A percentile compares a stretch with the other conserved stretches of the same genome.
phyloP scores from a whole-genome alignment of 2,329 filamentous ascomycete species.

The Escovopsis sp. region DNA sequence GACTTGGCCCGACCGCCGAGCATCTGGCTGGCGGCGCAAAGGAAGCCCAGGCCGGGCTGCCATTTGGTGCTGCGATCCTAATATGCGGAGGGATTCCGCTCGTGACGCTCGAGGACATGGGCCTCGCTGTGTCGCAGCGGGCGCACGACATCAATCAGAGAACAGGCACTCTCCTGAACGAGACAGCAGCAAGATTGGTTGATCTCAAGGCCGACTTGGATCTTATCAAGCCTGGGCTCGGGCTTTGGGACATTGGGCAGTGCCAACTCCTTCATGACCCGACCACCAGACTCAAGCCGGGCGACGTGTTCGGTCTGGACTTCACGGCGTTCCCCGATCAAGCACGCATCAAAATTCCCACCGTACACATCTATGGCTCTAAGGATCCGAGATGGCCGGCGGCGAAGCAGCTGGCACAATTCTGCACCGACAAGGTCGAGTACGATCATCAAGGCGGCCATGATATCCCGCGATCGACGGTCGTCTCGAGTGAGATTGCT shows the following conservation, averaged over 20 bases:
- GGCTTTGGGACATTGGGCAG: not conserved
- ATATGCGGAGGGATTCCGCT: not conserved
- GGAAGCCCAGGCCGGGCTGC: not conserved
- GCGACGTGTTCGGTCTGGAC: not conserved
- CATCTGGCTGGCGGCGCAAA: not conserved
- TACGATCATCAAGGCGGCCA: not conserved
- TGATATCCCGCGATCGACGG: not conserved
- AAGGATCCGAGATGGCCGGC: not conserved
- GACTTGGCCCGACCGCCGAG: not conserved
- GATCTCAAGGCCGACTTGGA: not conserved
- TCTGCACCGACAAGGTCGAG: not conserved
- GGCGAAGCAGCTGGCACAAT: not conserved
- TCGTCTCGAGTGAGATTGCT: not conserved
- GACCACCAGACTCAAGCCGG: not conserved
- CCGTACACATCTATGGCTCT: not conserved
- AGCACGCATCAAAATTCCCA: not conserved
- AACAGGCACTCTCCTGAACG: not conserved
- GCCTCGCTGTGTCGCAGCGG: not conserved
- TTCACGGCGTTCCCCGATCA: not conserved
- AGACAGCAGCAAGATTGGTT: not conserved
- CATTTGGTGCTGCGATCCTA: not conserved
- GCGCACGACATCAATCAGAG: not conserved
- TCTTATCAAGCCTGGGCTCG: not conserved
- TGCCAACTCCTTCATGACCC: not conserved
- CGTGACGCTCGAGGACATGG: not conserved